Conservation (phyloP, 441 rosid genomes). For the Pelargonium fulgidum region DNA sequence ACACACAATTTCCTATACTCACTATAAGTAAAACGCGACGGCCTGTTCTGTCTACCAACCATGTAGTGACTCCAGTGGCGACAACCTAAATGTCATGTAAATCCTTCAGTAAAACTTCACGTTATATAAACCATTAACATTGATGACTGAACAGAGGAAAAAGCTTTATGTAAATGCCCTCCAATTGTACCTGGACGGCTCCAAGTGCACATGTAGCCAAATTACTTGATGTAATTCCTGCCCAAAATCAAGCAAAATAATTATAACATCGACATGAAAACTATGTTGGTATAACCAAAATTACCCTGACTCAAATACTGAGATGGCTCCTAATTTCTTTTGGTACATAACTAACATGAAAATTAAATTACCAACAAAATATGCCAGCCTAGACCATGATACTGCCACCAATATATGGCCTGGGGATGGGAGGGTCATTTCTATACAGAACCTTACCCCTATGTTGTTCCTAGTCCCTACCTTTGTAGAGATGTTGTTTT, state of each 20-base stretch:
- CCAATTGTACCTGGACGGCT: slow-evolving; percentile 65
- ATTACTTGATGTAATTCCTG: slow-evolving; percentile 77
- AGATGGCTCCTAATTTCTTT: no score
- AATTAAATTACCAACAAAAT: no score
- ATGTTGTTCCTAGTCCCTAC: no score
- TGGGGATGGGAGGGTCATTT: no score
- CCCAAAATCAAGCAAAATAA: slow-evolving; percentile 20
- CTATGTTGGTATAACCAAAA: not conserved
- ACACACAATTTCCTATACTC: slow-evolving; percentile 28
- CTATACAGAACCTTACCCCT: no score
- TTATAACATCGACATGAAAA: not conserved
- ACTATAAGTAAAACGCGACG: slow-evolving; percentile 80
- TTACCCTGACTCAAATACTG: not conserved
- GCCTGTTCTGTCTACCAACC: slow-evolving; percentile 79
- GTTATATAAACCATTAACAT: not conserved
- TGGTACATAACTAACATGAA: no score
- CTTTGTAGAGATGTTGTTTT: no score
- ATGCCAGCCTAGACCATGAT: no score
- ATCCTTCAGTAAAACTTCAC: not conserved
- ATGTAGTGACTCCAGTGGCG: slow-evolving; percentile 69
- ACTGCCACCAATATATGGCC: no score
- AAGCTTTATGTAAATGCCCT: not conserved
- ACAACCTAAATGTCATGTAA: slow-evolving; percentile 42
- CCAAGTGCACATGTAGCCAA: slow-evolving; percentile 79
- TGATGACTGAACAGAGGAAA: not conserved